phyloP scores from a whole-genome alignment of 805 yeast genomes.

The Saccharomycopsis malanga region DNA sequence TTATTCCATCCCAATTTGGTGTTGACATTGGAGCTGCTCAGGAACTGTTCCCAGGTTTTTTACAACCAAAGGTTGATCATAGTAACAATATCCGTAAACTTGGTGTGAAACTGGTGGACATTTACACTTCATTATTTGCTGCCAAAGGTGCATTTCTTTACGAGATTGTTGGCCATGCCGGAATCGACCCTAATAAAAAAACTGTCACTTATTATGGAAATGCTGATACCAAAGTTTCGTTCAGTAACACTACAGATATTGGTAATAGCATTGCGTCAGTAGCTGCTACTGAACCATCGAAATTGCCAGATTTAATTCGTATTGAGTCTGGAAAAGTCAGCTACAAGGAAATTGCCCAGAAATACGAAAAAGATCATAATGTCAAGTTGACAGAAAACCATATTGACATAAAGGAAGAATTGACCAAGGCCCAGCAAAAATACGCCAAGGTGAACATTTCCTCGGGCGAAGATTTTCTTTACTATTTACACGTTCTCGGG shows the following conservation, averaged over 20 bases:
- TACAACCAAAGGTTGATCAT: constrained; percentile 32
- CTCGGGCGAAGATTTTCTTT: background rate
- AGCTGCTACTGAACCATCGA: constrained; percentile 32
- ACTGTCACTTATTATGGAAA: constrained; percentile 36
- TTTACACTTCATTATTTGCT: constrained; percentile 36
- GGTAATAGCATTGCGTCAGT: constrained; percentile 38
- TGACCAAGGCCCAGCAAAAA: background rate
- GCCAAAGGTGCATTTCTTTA: constrained; percentile 30
- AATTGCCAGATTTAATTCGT: constrained; percentile 39
- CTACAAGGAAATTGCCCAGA: constrained; percentile 32
- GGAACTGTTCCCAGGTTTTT: constrained; percentile 31
- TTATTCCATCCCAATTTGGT: constrained; percentile 41
- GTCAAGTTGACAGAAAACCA: constrained; percentile 31
- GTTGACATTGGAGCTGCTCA: constrained; percentile 32
- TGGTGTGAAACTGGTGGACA: constrained; percentile 43
- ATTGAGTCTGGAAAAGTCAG: constrained; percentile 37
- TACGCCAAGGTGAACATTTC: background rate
- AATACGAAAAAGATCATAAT: constrained; percentile 35
- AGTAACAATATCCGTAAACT: constrained; percentile 32
- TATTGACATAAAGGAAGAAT: background rate
- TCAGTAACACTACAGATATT: constrained; percentile 36
- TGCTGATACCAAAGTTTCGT: constrained; percentile 31
- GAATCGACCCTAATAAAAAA: constrained; percentile 30
- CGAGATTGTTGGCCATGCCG: constrained; percentile 1
- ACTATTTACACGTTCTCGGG: constrained; percentile 31